Evolutionary conservation across 2,329 filamentous ascomycete species (phyloP).

Genomic region (Ophiostoma pallidulum): DNA sequence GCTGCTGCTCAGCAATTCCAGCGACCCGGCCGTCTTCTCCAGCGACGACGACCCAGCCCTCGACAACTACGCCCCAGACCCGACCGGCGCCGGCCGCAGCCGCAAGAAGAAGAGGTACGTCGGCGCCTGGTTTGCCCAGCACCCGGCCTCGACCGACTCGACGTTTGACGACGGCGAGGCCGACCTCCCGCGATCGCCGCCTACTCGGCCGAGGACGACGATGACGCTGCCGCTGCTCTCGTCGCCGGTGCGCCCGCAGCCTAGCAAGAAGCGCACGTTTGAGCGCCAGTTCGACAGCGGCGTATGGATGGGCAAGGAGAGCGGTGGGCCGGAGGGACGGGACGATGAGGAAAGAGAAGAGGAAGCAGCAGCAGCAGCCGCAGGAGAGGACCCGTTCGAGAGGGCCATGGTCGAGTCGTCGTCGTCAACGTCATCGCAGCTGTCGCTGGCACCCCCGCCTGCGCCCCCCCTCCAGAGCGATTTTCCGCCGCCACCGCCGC

Average conservation of each 20-base stretch:
- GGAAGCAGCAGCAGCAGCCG: too few species aligned
- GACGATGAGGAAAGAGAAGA: conserved; percentile 12
- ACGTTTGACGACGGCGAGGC: conserved; percentile 9
- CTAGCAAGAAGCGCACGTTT: conserved; percentile 36
- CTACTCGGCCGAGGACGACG: background rate
- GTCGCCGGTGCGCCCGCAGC: conserved; percentile 21
- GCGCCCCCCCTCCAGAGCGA: conserved; percentile 22
- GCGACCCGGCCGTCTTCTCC: conserved; percentile 62
- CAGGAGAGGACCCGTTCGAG: conserved; percentile 54
- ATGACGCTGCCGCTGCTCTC: conserved; percentile 3
- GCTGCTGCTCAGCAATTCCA: conserved; percentile 46
- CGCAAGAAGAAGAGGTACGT: conserved; percentile 53
- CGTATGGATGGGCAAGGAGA: conserved; percentile 57
- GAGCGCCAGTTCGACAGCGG: conserved; percentile 55
- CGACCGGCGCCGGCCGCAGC: conserved; percentile 26
- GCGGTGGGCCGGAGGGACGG: conserved; percentile 34
- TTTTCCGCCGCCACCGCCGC: conserved; percentile 30
- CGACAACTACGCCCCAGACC: conserved; percentile 47
- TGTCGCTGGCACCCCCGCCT: conserved; percentile 26
- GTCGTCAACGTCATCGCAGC: conserved; percentile 43
- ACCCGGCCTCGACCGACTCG: conserved; percentile 16
- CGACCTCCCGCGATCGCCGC: background rate
- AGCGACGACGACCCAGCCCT: conserved; percentile 60
- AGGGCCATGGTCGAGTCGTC: conserved; percentile 15
- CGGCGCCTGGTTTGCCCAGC: conserved; percentile 60